A percentile compares a stretch with the other conserved stretches of the same genome.
phyloP scores from a whole-genome alignment of 345 rosid genomes.

The Carallia pectinifolia region DNA sequence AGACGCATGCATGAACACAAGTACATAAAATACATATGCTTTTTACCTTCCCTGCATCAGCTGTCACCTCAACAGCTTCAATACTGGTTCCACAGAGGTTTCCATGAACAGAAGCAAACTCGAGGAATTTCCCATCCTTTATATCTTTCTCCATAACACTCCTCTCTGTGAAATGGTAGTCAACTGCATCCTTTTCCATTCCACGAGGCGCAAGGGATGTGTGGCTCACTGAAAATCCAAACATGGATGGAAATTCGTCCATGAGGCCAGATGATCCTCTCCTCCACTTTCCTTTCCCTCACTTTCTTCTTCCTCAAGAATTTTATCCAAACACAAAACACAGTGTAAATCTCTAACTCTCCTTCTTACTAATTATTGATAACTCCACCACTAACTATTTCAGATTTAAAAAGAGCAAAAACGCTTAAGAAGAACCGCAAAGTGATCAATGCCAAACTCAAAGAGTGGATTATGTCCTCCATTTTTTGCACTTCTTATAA shows the following conservation, averaged over 20 bases:
- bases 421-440: too few species aligned
- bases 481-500: too few species aligned
- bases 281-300: too few species aligned
- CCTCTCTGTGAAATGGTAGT: constrained; percentile 77
- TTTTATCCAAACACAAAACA: too few species aligned
- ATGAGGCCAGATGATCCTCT: constrained; percentile 28
- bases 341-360: too few species aligned
- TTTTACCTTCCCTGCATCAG: constrained; percentile 90
- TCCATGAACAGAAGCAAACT: constrained; percentile 87
- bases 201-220: constrained; percentile 76
- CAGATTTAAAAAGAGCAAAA: too few species aligned
- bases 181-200: constrained; percentile 63
- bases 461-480: too few species aligned
- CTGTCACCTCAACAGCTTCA: constrained; percentile 86
- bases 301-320: too few species aligned
- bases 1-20: too few species aligned
- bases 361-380: too few species aligned
- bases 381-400: too few species aligned
- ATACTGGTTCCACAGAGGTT: constrained; percentile 93
- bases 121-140: constrained; percentile 82
- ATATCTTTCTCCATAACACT: constrained; percentile 79
- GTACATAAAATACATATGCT: background rate
- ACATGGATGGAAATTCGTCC: constrained; percentile 78
- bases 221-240: constrained; percentile 90
- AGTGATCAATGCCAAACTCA: too few species aligned